A percentile compares a stretch with the other conserved stretches of the same genome.
Conservation (phyloP, 2,329 filamentous ascomycete species). For the Pseudogymnoascus sp. region DNA sequence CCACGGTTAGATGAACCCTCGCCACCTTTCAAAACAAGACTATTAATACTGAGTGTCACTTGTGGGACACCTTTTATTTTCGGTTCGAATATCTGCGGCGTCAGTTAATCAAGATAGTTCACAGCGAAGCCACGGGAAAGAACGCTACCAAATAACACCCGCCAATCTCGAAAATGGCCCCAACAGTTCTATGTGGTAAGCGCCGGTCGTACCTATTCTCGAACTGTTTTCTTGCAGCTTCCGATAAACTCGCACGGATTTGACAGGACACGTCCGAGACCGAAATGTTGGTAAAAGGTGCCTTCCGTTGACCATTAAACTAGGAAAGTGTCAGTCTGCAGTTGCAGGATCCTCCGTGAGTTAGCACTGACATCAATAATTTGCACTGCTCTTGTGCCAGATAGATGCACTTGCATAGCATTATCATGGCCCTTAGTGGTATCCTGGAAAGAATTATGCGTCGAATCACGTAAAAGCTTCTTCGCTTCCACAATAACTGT, state of each 20-base stretch:
- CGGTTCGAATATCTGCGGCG: not conserved
- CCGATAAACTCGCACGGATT: slow-evolving; percentile 1
- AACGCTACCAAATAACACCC: not conserved
- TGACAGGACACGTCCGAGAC: not conserved
- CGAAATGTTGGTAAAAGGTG: not conserved
- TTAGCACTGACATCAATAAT: not conserved
- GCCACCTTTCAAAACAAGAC: not conserved
- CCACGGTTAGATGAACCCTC: slow-evolving; percentile 5
- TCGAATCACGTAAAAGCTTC: not conserved
- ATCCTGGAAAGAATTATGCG: not conserved
- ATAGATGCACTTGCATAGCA: not conserved
- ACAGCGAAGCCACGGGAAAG: not conserved
- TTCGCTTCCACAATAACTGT: not conserved
- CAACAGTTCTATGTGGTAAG: not conserved
- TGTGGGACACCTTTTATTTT: not conserved
- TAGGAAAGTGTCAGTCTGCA: not conserved
- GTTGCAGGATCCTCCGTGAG: not conserved
- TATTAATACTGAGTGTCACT: slow-evolving; percentile 6
- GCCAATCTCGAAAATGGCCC: not conserved
- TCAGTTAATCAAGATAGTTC: not conserved
- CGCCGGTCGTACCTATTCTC: slow-evolving; percentile 1
- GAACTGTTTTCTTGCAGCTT: not conserved
- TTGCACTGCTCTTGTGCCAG: not conserved
- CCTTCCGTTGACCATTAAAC: not conserved
- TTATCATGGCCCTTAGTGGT: not conserved